These are phyloP conservation scores for Tilletia horrida DNA, from an alignment of 1,284 basidiomycete genomes.

Conservation along the genomic window DNA sequence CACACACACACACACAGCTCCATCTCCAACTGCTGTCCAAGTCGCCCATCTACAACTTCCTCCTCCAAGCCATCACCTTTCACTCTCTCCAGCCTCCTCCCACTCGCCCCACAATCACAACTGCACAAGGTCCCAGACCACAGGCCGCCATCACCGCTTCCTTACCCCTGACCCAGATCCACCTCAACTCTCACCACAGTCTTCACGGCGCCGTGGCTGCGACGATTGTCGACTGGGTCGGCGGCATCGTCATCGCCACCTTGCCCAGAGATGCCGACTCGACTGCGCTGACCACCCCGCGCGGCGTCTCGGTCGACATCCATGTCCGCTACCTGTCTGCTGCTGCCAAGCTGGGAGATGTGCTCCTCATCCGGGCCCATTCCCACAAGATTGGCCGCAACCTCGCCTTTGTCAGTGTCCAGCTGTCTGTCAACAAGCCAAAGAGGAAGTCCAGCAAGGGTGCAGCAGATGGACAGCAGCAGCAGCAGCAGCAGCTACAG, in stretches of 20 bases:
- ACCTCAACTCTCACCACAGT: conserved; percentile 37
- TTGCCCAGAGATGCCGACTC: conserved; percentile 14
- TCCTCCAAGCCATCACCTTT: conserved; percentile 28
- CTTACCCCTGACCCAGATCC: conserved; percentile 28
- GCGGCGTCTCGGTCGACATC: conserved; percentile 40
- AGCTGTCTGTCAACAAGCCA: conserved; percentile 28
- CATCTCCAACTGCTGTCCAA: conserved; percentile 31
- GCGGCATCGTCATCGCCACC: conserved; percentile 37
- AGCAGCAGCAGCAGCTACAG: not conserved
- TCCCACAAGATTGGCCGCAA: conserved; percentile 35
- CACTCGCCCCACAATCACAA: not conserved
- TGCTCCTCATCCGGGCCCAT: conserved; percentile 32
- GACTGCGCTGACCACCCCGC: conserved; percentile 1
- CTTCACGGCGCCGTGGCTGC: conserved; percentile 41
- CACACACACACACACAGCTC: conserved; percentile 20
- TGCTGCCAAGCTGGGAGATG: conserved; percentile 33
- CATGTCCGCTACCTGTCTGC: conserved; percentile 33
- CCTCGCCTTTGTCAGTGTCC: conserved; percentile 38
- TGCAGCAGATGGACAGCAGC: not conserved
- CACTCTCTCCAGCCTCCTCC: not conserved
- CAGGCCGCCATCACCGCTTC: conserved; percentile 29
- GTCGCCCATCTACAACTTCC: conserved; percentile 38
- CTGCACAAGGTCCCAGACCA: conserved; percentile 29
- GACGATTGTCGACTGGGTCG: conserved; percentile 41
- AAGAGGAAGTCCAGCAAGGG: not conserved